Evolutionary conservation across 192 early-diverging fungal species (phyloP), one percentile per base, ranked within the genome.

Genomic region (Globomyces pollinis-pini): DNA sequence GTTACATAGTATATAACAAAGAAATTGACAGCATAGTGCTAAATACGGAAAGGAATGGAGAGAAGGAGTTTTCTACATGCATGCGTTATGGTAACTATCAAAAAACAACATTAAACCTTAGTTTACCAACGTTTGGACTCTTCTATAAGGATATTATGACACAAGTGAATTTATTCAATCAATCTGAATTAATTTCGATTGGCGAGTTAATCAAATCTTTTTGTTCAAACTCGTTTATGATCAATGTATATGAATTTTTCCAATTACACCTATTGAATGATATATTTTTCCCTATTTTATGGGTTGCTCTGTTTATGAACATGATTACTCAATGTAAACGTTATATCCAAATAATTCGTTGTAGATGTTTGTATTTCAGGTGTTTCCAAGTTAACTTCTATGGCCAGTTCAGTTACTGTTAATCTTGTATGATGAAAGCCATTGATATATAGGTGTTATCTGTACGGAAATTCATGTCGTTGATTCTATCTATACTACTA

Each of bases 21-120:
- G n/a, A n/a, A n/a, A n/a, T n/a, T n/a, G n/a, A n/a, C n/a, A n/a
- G n/a, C n/a, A n/a, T 13, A 93, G 91, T 58, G 59, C 68, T 9
- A 80, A 73, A 38, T 91, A 89, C 43, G 86, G 88, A 15, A 79
- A 84, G 26, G 78, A 86, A 44, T 95, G 92, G 92, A 75, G 83
- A 15, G 92, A 95, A 64, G 90, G 88, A 0, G 68, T 95, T 16
- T 95, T 95, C 64, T 95, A 95, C 56, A 85, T 81, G 3, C 92
- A 95, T 60, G 64, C 80, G 18, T 59, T 93, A 24, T 88, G 86
- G n/a, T n/a, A n/a, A n/a, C n/a, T n/a, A n/a, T n/a, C n/a, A n/a
- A n/a, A n/a, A n/a, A n/a, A n/a, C n/a, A n/a, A n/a, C n/a, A n/a
- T n/a, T n/a, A n/a, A n/a, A n/a, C n/a, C n/a, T n/a, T n/a, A n/a